Base-by-base conservation (phyloP, 2,329 filamentous ascomycete genomes). In the Trichoderma aggressivum region DNA sequence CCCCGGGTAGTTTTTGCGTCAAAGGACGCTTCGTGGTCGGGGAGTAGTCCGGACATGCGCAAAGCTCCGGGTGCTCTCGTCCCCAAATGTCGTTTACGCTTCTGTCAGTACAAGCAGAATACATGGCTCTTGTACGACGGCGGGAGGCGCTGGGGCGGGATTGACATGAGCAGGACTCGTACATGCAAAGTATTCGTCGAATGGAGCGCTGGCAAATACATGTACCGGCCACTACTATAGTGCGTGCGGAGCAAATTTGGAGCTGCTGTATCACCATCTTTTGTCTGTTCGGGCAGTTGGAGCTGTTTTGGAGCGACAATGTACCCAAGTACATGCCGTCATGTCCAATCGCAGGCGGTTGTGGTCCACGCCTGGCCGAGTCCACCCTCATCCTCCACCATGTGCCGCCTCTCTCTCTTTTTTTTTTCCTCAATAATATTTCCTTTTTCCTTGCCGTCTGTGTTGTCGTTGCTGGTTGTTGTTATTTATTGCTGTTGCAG, bases 161-260 rank as follows among this genome's bases (percentile, higher is more conserved):
- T 21, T 50, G 43, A 21, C 43, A 50, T 12, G 43, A 50, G 43
- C 36, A 18, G 36, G 16, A 14, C 18, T 14, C 36, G 36, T 50
- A 50, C 43, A 50, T 50, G 43, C 43, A 24, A 21, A 50, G 43
- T 50, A 50, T 21, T 50, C n/a, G n/a, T 21, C n/a, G n/a, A 12
- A 50, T 21, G n/a, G 43, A 50, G n/a, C 55, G 16, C 26, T 28
- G 18, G 26, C 26, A 18, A 58, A 21, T 26, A 61, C 53, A 56
- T 58, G 65, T 68, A 55, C 65, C 55, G 56, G 39, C 28, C 56
- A 28, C 56, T 69, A 69, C n/a, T n/a, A n/a, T n/a, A n/a, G 66
- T 50, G 66, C 65, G 36, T 69, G 66, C 66, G 66, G 66, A 69
- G 66, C 56, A 68, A 67, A 59, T 58, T 67, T 67, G 64, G 64